Conservation (phyloP, 1,139 yeast species). For the Suhomyces anneliseae region DNA sequence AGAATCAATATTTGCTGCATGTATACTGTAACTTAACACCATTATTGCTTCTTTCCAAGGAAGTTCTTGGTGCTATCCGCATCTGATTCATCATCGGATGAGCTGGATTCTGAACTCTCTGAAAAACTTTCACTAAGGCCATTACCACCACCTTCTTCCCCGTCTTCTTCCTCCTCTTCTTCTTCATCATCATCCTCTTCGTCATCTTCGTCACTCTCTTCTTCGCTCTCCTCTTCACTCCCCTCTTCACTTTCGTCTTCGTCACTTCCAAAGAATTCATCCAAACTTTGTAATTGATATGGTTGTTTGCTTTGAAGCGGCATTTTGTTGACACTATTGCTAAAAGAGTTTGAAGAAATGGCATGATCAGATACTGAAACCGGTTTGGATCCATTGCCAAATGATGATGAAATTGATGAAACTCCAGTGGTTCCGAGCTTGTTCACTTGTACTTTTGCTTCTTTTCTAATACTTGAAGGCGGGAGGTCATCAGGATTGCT, state of each 20-base stretch:
- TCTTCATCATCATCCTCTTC: constrained; percentile 29
- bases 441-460: constrained; percentile 26
- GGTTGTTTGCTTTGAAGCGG: constrained; percentile 27
- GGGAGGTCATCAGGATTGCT: constrained; percentile 35
- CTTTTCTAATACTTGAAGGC: constrained; percentile 38
- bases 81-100: constrained; percentile 4
- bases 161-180: constrained; percentile 23
- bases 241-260: constrained; percentile 33
- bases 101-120: constrained; percentile 3
- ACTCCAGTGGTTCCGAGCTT: constrained; percentile 19
- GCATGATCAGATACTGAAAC: constrained; percentile 23
- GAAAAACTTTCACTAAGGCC: constrained; percentile 1
- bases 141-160: constrained; percentile 15
- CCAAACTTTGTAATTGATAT: constrained; percentile 70
- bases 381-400: constrained; percentile 20
- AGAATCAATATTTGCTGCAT: background rate
- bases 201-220: constrained; percentile 21
- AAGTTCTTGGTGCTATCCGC: constrained; percentile 4
- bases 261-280: constrained; percentile 74
- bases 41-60: background rate
- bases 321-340: constrained; percentile 2
- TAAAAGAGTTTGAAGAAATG: constrained; percentile 26
- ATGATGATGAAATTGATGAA: constrained; percentile 10
- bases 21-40: background rate
- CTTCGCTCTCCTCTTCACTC: constrained; percentile 25